phyloP scores from a whole-genome alignment of 2,329 filamentous ascomycete species.

The Botrytis cinerea region DNA sequence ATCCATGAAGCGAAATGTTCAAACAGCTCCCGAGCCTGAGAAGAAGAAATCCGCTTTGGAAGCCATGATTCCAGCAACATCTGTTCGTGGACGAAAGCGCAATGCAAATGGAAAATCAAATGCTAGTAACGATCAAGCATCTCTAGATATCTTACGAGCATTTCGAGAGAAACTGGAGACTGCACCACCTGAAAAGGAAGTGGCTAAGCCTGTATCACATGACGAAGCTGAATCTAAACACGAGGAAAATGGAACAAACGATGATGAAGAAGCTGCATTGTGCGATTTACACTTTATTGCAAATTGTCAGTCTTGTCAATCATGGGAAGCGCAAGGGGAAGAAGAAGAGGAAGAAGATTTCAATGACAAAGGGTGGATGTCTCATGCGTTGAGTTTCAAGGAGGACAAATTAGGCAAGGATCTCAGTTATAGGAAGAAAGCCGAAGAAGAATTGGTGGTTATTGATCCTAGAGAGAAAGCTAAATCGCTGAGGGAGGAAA shows the following conservation, averaged over 20 bases:
- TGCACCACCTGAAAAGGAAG: constrained; percentile 47
- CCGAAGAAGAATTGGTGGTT: constrained; percentile 86
- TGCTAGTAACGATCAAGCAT: constrained; percentile 60
- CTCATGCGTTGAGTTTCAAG: constrained; percentile 79
- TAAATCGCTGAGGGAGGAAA: constrained; percentile 67
- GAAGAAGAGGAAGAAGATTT: constrained; percentile 58
- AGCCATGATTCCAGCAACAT: constrained; percentile 71
- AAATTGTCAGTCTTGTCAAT: constrained; percentile 87
- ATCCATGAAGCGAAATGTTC: constrained; percentile 71
- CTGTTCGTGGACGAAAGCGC: constrained; percentile 70
- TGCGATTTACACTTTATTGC: constrained; percentile 97
- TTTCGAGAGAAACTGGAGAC: constrained; percentile 78
- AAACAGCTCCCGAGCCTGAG: constrained; percentile 53
- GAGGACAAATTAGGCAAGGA: constrained; percentile 91
- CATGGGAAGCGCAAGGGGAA: constrained; percentile 63
- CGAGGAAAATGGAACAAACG: constrained; percentile 42
- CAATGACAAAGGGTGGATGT: constrained; percentile 77
- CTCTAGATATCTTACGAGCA: constrained; percentile 71
- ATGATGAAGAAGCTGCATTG: constrained; percentile 70
- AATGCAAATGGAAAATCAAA: constrained; percentile 57
- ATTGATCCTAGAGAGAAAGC: constrained; percentile 90
- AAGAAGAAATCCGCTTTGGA: constrained; percentile 70
- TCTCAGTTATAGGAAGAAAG: constrained; percentile 84
- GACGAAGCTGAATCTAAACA: constrained; percentile 23
- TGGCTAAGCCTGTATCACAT: constrained; percentile 34